Conservation (phyloP, 73 alveolate species). For the Symbiodinium natans region DNA sequence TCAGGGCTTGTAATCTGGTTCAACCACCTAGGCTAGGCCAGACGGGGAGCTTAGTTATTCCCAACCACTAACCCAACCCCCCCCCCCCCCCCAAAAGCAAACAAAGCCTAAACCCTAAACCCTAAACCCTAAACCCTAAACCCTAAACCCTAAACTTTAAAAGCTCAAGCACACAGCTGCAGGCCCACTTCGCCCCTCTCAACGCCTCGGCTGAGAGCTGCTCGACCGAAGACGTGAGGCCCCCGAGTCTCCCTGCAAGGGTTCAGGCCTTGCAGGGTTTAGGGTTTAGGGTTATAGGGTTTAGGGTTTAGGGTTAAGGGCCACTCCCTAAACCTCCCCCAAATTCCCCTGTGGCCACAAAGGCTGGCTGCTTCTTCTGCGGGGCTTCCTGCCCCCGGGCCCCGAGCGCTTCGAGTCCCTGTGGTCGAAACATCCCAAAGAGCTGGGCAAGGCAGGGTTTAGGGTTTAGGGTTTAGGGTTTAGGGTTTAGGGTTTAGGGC, state of each 20-base stretch:
- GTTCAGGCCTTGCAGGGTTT: too few relatives aligned
- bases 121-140: neutral
- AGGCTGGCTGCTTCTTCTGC: slow-evolving; percentile 80
- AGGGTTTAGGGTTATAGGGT: too few relatives aligned
- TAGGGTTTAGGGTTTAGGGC: neutral
- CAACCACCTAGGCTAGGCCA: too few relatives aligned
- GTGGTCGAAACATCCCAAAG: slow-evolving; percentile 28
- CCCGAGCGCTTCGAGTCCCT: slow-evolving; percentile 35
- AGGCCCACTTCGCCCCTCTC: neutral
- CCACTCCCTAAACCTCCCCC: neutral
- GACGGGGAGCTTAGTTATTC: too few relatives aligned
- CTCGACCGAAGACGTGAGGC: neutral
- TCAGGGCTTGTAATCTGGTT: neutral
- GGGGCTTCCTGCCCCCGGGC: slow-evolving; percentile 7
- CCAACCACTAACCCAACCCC: neutral
- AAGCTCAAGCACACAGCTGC: too few relatives aligned
- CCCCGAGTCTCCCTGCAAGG: neutral
- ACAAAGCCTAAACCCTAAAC: neutral
- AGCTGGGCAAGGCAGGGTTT: slow-evolving; percentile 44
- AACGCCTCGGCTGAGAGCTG: neutral
- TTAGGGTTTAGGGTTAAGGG: too few relatives aligned
- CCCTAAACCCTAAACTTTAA: neutral
- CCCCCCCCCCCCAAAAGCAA: neutral
- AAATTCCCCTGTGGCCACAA: neutral
- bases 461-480: neutral